A percentile compares a stretch with the other conserved stretches of the same genome.
Conservation (phyloP, 257 asterid species). For the Primulina tabacum region DNA sequence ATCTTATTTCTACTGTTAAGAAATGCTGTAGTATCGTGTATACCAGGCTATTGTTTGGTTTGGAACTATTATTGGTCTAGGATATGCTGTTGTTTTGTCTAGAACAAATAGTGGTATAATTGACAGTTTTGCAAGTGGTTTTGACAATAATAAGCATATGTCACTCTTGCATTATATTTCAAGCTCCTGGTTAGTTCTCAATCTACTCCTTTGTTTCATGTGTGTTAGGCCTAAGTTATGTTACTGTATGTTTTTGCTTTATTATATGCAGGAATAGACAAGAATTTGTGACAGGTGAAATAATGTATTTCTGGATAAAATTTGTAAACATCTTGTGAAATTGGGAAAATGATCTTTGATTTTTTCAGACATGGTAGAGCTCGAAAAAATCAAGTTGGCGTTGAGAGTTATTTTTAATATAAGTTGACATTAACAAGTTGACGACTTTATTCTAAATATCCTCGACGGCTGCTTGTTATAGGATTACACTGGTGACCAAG, state of each 20-base stretch:
- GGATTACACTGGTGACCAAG: constrained; percentile 83
- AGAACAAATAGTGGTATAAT: not conserved
- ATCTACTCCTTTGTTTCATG: not conserved
- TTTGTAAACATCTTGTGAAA: too few species aligned
- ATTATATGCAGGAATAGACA: too few species aligned
- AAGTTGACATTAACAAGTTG: not conserved
- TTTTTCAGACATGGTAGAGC: not conserved
- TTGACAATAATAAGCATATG: too few species aligned
- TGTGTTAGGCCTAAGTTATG: too few species aligned
- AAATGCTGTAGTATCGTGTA: too few species aligned
- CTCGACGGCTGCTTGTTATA: constrained; percentile 17
- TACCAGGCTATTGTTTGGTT: too few species aligned
- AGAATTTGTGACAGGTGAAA: too few species aligned
- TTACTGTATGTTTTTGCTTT: too few species aligned
- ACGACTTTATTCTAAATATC: not conserved
- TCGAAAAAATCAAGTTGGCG: too few species aligned
- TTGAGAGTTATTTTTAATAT: too few species aligned
- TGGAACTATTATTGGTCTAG: too few species aligned
- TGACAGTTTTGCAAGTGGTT: not conserved
- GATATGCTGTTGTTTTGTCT: not conserved
- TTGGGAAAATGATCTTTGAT: not conserved
- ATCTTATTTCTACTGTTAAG: not conserved
- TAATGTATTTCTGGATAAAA: not conserved
- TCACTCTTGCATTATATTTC: not conserved
- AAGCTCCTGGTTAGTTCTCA: not conserved